A percentile compares a stretch with the other conserved stretches of the same genome.
Conservation (phyloP, 345 rosid species). For the Mercurialis annua region DNA sequence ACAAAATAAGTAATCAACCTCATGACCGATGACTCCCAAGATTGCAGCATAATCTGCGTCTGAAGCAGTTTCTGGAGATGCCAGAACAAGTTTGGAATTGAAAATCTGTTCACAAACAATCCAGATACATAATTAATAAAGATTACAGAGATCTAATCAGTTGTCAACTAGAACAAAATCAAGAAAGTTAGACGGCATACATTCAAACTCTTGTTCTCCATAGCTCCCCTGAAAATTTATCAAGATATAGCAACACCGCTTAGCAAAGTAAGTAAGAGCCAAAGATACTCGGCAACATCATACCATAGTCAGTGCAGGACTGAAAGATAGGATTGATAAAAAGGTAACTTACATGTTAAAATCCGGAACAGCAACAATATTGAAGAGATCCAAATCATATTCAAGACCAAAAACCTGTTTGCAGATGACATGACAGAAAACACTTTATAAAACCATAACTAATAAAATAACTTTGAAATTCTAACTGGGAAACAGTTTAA, state of each 20-base stretch:
- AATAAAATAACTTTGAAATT: conserved; percentile 8
- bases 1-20: conserved; percentile 48
- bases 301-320: neutral
- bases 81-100: conserved; percentile 96
- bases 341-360: conserved; percentile 79
- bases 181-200: conserved; percentile 36
- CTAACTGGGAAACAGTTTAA: neutral
- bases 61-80: conserved; percentile 96
- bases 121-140: conserved; percentile 18
- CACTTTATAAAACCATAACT: conserved; percentile 13
- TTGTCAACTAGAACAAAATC: neutral
- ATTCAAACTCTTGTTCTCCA: conserved; percentile 99
- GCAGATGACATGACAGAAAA: neutral
- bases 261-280: neutral
- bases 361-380: conserved; percentile 96
- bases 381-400: conserved; percentile 98
- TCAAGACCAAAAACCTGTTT: conserved; percentile 93
- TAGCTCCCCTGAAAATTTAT: conserved; percentile 83
- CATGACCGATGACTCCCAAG: conserved; percentile 95
- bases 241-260: neutral
- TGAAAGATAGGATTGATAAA: neutral
- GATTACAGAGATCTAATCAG: neutral
- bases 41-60: conserved; percentile 97
- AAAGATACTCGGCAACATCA: conserved; percentile 10
- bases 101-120: conserved; percentile 61